Base-by-base conservation (phyloP, 2,329 filamentous ascomycete species). In the Endocalyx cinctus region DNA sequence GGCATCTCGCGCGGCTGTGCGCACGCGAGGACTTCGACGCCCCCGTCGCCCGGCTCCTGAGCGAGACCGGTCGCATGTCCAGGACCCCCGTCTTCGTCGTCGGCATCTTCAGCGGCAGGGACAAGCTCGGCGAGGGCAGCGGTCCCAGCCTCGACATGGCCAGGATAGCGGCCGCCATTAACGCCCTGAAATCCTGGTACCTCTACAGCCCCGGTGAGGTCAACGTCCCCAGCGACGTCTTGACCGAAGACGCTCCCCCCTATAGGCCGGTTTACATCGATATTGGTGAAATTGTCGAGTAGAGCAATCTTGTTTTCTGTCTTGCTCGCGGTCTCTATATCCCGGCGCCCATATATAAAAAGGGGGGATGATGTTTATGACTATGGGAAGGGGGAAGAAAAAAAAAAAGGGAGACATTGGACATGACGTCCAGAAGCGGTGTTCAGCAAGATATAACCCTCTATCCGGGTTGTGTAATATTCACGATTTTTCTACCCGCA, bases 121-220 rank as follows among this genome's bases (percentile, higher is more conserved):
- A 98, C 58, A 90, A 92, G 72, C 71, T 98, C 26, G 92, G 90
- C 35, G 90, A 98, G 66, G 92, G 82, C n/a, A 74, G 81, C 14
- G 92, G 85, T 16, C 68, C 82, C 30, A 89, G 77, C 60, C 67
- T 97, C 36, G 72, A 87, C 46, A 77, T 87, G 51, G 90, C 85
- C 19, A 78, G 87, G 43, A 72, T 77, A 43, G 77, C 86, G 58
- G 92, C 92, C 14, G 79, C 86, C 23, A 89, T 94, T 52, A 82
- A 84, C 43, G 82, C 88, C 13, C 70, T 98, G 54, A 94, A 95
- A 71, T 74, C 82, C 5, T 98, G 92, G 92, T 98, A 98, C 62
- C 70, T 98, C 33, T 98, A 98, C 68, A 89, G 82, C 58, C 90
- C 92, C 17, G 69, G 73, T 35, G 64, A 77, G 43, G 74, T 79